Evolutionary conservation across 805 yeast species (phyloP).

Genomic region (Lipomyces chichibuensis): DNA sequence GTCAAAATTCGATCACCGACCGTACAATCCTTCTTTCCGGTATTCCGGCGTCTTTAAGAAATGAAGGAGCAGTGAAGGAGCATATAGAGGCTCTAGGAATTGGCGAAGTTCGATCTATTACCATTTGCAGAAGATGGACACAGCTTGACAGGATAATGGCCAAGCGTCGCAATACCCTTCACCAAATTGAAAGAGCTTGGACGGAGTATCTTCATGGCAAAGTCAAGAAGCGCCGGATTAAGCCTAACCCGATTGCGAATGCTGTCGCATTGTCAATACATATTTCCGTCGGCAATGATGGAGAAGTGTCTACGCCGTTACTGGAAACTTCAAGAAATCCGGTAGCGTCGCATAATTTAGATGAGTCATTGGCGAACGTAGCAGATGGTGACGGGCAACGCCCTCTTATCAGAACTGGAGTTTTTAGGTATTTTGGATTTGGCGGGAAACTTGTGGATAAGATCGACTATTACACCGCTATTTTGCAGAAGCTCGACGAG

Average conservation of each 20-base stretch:
- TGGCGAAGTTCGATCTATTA: slow-evolving; percentile 75
- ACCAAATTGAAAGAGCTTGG: slow-evolving; percentile 70
- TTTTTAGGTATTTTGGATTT: slow-evolving; percentile 65
- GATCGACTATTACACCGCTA: slow-evolving; percentile 72
- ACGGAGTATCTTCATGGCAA: slow-evolving; percentile 60
- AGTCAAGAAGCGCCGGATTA: slow-evolving; percentile 19
- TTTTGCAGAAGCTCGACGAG: slow-evolving; percentile 68
- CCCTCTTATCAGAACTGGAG: slow-evolving; percentile 66
- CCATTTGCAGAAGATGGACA: slow-evolving; percentile 87
- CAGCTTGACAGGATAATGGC: slow-evolving; percentile 67
- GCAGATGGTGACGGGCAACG: slow-evolving; percentile 44
- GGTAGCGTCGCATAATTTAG: background rate
- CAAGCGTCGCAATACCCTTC: slow-evolving; percentile 57
- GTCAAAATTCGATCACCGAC: slow-evolving; percentile 87
- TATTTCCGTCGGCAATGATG: slow-evolving; percentile 25
- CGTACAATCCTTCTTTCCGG: slow-evolving; percentile 83
- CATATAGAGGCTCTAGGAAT: slow-evolving; percentile 79
- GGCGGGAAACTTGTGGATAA: slow-evolving; percentile 64
- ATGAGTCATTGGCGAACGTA: slow-evolving; percentile 12
- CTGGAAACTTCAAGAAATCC: slow-evolving; percentile 13
- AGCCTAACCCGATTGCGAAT: slow-evolving; percentile 22
- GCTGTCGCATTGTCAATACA: slow-evolving; percentile 31
- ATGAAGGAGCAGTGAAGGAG: slow-evolving; percentile 64
- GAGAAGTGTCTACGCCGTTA: slow-evolving; percentile 18
- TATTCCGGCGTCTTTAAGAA: slow-evolving; percentile 78